Evolutionary conservation across 768 basidiomycete genomes (phyloP), one percentile per base, ranked within the genome.

Genomic region (Lyophyllum semitale): DNA sequence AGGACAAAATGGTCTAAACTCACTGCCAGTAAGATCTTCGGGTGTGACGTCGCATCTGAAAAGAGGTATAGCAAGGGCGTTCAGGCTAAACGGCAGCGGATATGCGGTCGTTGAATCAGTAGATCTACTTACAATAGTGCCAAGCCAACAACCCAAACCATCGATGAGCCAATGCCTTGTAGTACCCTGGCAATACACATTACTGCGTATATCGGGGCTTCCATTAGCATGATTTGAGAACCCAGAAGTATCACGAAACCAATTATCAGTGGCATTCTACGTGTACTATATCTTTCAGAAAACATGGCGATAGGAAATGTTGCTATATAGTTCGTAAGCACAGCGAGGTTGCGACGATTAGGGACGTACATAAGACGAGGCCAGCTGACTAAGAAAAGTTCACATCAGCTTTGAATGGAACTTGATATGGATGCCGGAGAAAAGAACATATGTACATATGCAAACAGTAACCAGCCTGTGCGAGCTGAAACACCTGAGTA

Each of bases 61-160:
- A 22, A 22, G 23, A 27, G 11, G 20, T 2, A n/a, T n/a, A n/a
- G n/a, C n/a, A n/a, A n/a, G n/a, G n/a, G n/a, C n/a, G n/a, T n/a
- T n/a, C n/a, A n/a, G n/a, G n/a, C n/a, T n/a, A n/a, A n/a, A n/a
- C n/a, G n/a, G n/a, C n/a, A n/a, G n/a, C n/a, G n/a, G 35, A 11
- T 32, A 22, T 20, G 38, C 35, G 22, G 4, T 8, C 18, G 6
- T 8, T 7, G 22, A 13, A 30, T 9, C 29, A 15, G 15, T 29
- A 13, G 35, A 17, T 2, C 9, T 8, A 12, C 72, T 63, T 62
- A 84, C 84, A 86, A 64, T 27, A 87, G 71, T 23, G 85, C 84
- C 30, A 87, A 60, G 1, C 85, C 85, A 18, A 85, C 80, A 0
- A 84, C 76, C 84, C 84, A 87, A 8, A 87, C 74, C 66, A 84